phyloP scores from a whole-genome alignment of 768 basidiomycete genomes.

The Tricholoma saponaceum region DNA sequence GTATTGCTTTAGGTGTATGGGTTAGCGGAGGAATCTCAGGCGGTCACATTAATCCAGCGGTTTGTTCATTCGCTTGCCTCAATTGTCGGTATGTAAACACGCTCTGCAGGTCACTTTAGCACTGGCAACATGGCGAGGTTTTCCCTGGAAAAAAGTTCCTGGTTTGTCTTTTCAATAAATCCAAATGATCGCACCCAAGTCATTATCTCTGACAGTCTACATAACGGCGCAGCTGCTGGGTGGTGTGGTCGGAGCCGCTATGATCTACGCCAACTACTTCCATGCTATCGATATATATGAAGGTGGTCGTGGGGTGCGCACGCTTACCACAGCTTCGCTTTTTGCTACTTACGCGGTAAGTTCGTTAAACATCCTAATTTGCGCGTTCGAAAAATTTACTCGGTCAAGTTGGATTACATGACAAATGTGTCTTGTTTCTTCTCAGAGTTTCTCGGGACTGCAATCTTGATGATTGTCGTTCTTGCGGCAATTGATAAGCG shows the following conservation, averaged over 20 bases:
- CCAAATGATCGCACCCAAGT: background rate
- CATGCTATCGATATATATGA: conserved; percentile 64
- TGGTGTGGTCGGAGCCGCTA: conserved; percentile 52
- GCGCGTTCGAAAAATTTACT: background rate
- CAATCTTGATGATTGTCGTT: conserved; percentile 53
- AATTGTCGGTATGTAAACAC: conserved; percentile 2
- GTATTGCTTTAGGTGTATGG: conserved; percentile 46
- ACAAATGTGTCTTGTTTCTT: conserved; percentile 38
- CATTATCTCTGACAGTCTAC: conserved; percentile 28
- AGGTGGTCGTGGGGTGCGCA: conserved; percentile 49
- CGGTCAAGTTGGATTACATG: conserved; percentile 23
- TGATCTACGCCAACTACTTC: conserved; percentile 64
- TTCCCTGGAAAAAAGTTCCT: conserved; percentile 72
- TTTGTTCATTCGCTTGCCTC: conserved; percentile 11
- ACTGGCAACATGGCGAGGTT: conserved; percentile 58
- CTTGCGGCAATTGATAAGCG: conserved; percentile 49
- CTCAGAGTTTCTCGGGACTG: conserved; percentile 57
- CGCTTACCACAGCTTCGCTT: conserved; percentile 49
- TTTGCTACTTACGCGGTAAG: conserved; percentile 62
- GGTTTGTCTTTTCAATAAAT: conserved; percentile 13
- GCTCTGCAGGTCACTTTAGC: conserved; percentile 52
- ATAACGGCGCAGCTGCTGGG: conserved; percentile 63
- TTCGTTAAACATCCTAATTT: conserved; percentile 4
- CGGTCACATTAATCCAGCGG: conserved; percentile 41
- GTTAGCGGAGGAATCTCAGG: conserved; percentile 44